Percentiles rank a stretch among this genome's conserved stretches.
phyloP scores from a whole-genome alignment of 306 rosid species.

The Quercus aquifolioides region DNA sequence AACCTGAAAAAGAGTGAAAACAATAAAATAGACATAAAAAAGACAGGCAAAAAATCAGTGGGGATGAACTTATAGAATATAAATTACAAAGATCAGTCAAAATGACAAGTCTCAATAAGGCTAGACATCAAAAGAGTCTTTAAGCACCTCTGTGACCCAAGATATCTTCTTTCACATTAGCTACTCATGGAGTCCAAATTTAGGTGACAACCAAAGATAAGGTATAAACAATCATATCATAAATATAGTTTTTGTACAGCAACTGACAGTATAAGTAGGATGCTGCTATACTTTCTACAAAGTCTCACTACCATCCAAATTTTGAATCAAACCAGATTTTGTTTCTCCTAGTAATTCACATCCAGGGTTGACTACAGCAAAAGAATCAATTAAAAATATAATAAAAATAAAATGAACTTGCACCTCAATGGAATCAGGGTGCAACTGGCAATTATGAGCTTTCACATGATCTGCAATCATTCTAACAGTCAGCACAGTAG shows the following conservation, averaged over 20 bases:
- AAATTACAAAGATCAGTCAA: neutral
- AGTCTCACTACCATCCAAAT: neutral
- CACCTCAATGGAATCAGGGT: slow-evolving; percentile 81
- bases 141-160: neutral
- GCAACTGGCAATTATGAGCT: slow-evolving; percentile 74
- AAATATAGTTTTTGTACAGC: neutral
- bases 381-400: neutral
- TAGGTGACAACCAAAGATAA: neutral
- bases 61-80: neutral
- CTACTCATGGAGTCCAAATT: neutral
- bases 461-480: slow-evolving; percentile 80
- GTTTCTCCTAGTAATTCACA: neutral
- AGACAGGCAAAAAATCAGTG: neutral
- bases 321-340: neutral
- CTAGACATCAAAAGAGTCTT: neutral
- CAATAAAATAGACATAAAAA: neutral
- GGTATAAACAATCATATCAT: neutral
- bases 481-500: slow-evolving; percentile 82
- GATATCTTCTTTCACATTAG: neutral
- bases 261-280: neutral
- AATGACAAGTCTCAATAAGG: neutral
- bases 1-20: slow-evolving; percentile 55
- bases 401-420: neutral
- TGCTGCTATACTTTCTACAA: neutral
- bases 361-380: neutral